These are phyloP conservation scores for Rhododendron ferrugineum DNA, from an alignment of 148 eudicot genomes.

Conservation along the genomic window DNA sequence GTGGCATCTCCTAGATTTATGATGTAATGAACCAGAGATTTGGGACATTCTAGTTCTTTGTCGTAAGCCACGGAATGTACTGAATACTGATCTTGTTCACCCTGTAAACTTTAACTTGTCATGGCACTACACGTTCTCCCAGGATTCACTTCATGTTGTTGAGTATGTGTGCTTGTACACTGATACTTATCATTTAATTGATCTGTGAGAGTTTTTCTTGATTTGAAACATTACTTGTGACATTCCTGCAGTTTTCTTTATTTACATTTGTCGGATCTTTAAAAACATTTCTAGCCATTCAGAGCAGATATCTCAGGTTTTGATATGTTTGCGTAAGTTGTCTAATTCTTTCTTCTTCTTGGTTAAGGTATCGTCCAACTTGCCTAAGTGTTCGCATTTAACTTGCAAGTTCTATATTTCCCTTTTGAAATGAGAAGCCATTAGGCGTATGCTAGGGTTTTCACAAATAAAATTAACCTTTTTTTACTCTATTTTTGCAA, in stretches of 20 bases:
- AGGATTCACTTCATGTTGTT: background rate
- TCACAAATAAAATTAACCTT: no score
- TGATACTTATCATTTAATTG: background rate
- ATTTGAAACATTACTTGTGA: slow-evolving; percentile 2
- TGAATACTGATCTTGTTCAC: background rate
- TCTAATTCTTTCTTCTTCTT: background rate
- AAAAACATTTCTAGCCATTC: slow-evolving; percentile 76
- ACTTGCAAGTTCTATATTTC: background rate
- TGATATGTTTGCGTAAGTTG: slow-evolving; percentile 11
- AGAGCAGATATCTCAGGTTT: slow-evolving; percentile 85
- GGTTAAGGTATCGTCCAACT: background rate
- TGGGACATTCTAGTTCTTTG: background rate
- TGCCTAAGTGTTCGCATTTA: background rate
- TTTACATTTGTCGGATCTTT: slow-evolving; percentile 65
- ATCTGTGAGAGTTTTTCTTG: background rate
- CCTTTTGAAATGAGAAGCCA: background rate
- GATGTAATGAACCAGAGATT: background rate
- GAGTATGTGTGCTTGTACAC: background rate
- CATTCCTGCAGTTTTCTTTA: slow-evolving; percentile 65
- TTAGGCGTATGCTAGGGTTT: background rate
- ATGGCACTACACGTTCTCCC: background rate
- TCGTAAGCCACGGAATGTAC: background rate
- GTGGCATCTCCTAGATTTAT: background rate
- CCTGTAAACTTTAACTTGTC: background rate
- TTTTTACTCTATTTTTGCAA: no score